phyloP scores from a whole-genome alignment of 306 rosid genomes.

The Aeschynomene evenia region DNA sequence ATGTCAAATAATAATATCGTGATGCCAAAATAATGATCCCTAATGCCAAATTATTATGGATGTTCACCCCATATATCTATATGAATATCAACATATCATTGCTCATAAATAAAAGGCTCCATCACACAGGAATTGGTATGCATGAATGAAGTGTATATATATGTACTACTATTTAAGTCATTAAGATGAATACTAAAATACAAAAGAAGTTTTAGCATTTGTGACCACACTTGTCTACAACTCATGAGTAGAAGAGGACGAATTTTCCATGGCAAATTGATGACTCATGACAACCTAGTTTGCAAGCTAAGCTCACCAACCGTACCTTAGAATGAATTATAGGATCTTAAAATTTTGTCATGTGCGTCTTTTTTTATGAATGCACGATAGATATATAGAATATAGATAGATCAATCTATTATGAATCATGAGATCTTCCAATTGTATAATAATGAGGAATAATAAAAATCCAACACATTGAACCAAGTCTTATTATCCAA shows the following conservation, averaged over 20 bases:
- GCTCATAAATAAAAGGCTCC: too few species aligned
- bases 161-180: not conserved
- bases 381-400: not conserved
- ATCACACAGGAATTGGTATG: not conserved
- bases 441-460: not conserved
- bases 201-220: not conserved
- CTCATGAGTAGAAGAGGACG: not conserved
- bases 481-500: too few species aligned
- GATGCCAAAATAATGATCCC: too few species aligned
- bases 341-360: not conserved
- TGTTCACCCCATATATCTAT: too few species aligned
- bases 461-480: not conserved
- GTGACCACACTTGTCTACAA: constrained; percentile 14
- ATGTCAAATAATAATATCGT: too few species aligned
- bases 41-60: too few species aligned
- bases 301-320: not conserved
- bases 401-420: not conserved
- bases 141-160: too few species aligned
- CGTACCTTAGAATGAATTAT: not conserved
- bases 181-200: not conserved
- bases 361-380: not conserved
- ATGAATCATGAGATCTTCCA: not conserved
- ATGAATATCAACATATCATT: too few species aligned
- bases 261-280: not conserved
- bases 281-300: not conserved